Percentiles rank a stretch among this genome's conserved stretches.
phyloP scores from a whole-genome alignment of 257 asterid species.

The Nicotiana sylvestris region DNA sequence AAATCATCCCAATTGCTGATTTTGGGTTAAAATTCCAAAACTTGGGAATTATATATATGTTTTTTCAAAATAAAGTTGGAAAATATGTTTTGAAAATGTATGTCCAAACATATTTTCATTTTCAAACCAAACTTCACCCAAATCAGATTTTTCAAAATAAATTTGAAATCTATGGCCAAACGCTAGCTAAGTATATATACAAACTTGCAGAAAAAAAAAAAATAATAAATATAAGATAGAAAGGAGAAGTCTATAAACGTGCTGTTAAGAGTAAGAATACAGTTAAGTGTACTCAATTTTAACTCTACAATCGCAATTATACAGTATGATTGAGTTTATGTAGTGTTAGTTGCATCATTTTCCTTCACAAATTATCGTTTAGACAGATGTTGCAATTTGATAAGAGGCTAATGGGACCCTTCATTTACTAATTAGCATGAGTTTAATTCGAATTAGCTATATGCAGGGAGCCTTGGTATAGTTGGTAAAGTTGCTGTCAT shows the following conservation, averaged over 20 bases:
- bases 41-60: no score
- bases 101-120: no score
- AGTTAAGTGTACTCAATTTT: not conserved
- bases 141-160: no score
- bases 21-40: no score
- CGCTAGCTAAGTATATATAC: not conserved
- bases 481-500: no score
- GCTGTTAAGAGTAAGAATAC: not conserved
- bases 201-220: constrained; percentile 1
- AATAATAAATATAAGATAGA: constrained; percentile 16
- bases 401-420: not conserved
- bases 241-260: not conserved
- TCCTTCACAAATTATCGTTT: not conserved
- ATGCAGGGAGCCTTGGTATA: no score
- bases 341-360: constrained; percentile 2
- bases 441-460: not conserved
- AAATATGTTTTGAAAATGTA: no score
- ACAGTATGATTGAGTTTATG: not conserved
- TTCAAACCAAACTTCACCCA: no score
- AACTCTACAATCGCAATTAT: not conserved
- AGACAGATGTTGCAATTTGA: not conserved
- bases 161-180: no score
- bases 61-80: no score
- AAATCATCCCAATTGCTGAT: no score
- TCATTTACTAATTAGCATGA: not conserved